phyloP scores from a whole-genome alignment of 2,329 filamentous ascomycete genomes.

The Colletotrichum chrysophilum region DNA sequence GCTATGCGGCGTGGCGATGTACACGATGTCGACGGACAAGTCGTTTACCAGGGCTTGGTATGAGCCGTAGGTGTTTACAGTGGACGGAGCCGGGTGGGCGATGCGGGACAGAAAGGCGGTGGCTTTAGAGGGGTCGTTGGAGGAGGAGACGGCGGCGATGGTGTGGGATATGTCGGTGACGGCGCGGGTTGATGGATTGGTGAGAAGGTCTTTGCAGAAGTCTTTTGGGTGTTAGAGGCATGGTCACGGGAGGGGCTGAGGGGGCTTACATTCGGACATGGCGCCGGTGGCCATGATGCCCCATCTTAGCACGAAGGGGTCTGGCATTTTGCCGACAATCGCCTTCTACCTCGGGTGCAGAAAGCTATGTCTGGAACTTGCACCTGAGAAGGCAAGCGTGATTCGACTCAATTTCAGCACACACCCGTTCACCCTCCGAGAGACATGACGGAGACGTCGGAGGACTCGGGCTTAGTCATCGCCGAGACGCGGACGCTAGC shows the following conservation, averaged over 20 bases:
- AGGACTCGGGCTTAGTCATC: not conserved
- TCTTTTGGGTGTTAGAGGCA: slow-evolving; percentile 34
- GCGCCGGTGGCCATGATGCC: slow-evolving; percentile 65
- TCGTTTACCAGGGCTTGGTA: slow-evolving; percentile 84
- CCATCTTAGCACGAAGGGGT: slow-evolving; percentile 58
- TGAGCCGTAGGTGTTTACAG: slow-evolving; percentile 76
- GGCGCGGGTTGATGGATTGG: slow-evolving; percentile 71
- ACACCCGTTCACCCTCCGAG: not conserved
- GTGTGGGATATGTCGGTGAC: slow-evolving; percentile 77
- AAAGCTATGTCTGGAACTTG: rapidly evolving
- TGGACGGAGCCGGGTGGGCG: slow-evolving; percentile 67
- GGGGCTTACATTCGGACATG: slow-evolving; percentile 58
- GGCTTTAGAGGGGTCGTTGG: slow-evolving; percentile 77
- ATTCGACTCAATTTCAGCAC: rapidly evolving
- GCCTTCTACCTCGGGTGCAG: rapidly evolving
- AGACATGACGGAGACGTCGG: not conserved
- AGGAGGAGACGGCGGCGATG: slow-evolving; percentile 75
- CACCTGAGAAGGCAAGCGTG: rapidly evolving
- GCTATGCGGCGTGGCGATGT: slow-evolving; percentile 88
- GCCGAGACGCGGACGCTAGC: not conserved
- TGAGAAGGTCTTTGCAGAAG: slow-evolving; percentile 80
- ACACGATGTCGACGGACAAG: slow-evolving; percentile 81
- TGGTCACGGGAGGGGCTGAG: not conserved
- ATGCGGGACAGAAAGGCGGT: slow-evolving; percentile 84
- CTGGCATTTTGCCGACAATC: slow-evolving; percentile 41